Evolutionary conservation across 371 early-diverging fungal genomes (phyloP).

Genomic region (Conidiobolus incongruus): DNA sequence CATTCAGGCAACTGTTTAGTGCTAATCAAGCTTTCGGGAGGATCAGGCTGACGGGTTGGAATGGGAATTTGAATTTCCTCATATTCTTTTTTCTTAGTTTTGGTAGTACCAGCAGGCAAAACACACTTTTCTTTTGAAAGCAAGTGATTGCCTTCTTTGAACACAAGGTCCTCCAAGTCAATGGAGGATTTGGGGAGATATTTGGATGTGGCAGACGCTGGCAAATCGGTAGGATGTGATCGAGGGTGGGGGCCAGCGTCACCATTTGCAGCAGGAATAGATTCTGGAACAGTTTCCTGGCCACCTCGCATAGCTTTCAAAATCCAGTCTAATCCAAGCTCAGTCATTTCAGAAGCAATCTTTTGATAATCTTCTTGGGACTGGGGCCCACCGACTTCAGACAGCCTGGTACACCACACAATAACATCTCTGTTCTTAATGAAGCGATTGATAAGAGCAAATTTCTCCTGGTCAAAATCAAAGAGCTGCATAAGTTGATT

Average conservation of each 20-base stretch:
- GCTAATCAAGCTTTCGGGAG: slow-evolving; percentile 41
- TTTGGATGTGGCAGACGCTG: slow-evolving; percentile 16
- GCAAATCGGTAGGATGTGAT: slow-evolving; percentile 4
- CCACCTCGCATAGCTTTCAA: slow-evolving; percentile 37
- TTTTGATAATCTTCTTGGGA: slow-evolving; percentile 23
- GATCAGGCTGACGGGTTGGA: slow-evolving; percentile 43
- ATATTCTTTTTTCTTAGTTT: slow-evolving; percentile 80
- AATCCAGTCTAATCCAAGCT: slow-evolving; percentile 39
- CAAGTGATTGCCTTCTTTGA: slow-evolving; percentile 78
- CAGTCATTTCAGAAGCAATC: slow-evolving; percentile 45
- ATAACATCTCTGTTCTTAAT: slow-evolving; percentile 71
- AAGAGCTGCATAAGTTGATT: slow-evolving; percentile 72
- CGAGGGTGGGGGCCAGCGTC: slow-evolving; percentile 10
- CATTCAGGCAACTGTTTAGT: slow-evolving; percentile 62
- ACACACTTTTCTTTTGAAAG: slow-evolving; percentile 91
- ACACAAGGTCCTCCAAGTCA: slow-evolving; percentile 65
- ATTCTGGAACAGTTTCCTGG: slow-evolving; percentile 39
- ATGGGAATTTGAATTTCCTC: slow-evolving; percentile 94
- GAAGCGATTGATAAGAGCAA: slow-evolving; percentile 73
- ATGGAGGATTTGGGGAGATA: slow-evolving; percentile 33
- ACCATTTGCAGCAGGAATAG: slow-evolving; percentile 16
- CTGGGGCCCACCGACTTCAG: slow-evolving; percentile 49
- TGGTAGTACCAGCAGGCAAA: slow-evolving; percentile 86
- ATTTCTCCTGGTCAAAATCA: slow-evolving; percentile 76
- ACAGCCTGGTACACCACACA: slow-evolving; percentile 75